These are phyloP conservation scores for Boletellus ananas DNA, from an alignment of 768 basidiomycete species.

Conservation along the genomic window DNA sequence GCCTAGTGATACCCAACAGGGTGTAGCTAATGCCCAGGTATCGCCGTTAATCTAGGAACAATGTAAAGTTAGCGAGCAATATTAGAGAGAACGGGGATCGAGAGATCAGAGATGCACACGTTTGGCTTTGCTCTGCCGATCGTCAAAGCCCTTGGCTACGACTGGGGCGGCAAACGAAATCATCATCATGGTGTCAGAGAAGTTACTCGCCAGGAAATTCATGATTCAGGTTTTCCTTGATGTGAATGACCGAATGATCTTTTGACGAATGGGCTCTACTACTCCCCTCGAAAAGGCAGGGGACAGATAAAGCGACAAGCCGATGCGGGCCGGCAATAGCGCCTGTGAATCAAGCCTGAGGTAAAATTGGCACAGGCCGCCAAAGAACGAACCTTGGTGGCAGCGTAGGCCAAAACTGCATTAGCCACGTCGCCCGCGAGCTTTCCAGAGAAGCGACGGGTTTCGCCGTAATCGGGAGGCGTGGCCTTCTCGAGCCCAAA, in stretches of 20 bases:
- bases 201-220: constrained; percentile 27
- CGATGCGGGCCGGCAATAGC: constrained; percentile 68
- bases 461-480: constrained; percentile 3
- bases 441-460: constrained; percentile 28
- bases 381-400: constrained; percentile 58
- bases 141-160: constrained; percentile 61
- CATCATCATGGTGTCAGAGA: constrained; percentile 40
- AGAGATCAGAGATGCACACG: constrained; percentile 57
- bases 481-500: constrained; percentile 68
- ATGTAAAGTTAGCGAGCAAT: constrained; percentile 9
- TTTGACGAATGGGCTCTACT: constrained; percentile 56
- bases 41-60: not conserved
- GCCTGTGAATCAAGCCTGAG: constrained; percentile 44
- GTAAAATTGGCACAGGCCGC: not conserved
- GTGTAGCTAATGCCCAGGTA: not conserved
- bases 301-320: constrained; percentile 64
- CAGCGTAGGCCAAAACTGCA: constrained; percentile 75
- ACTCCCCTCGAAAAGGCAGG: constrained; percentile 66
- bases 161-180: constrained; percentile 75
- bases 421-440: constrained; percentile 79
- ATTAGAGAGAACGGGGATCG: not conserved
- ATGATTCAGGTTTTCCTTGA: not conserved
- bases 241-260: constrained; percentile 19
- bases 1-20: too few species aligned
- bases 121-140: constrained; percentile 71